Base-by-base conservation (phyloP, 257 asterid species). In the Rhazya stricta region DNA sequence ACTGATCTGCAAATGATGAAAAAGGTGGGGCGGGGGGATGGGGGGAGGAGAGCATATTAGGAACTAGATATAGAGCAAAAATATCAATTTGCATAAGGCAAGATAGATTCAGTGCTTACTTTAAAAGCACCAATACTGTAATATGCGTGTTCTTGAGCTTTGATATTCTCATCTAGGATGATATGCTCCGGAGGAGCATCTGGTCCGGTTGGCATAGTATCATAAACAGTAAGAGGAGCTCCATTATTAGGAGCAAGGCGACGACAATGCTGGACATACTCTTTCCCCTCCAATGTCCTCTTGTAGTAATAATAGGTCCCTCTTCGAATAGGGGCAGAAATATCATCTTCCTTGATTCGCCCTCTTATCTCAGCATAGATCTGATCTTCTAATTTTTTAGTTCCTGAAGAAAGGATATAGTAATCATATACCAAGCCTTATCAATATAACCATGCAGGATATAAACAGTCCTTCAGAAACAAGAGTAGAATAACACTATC, bases 341-440 rank as follows among this genome's bases (percentile, higher is more conserved):
- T 86, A 73, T 92, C 98, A 82, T 90, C 98, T 87, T 94, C 98
- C 84, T 94, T 89, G 75, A 94, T 81, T 43, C 97, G 90, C 56
- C 92, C 87, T 83, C 95, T 82, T 56, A 94, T 90, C 91, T 94
- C 98, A 27, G 85, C 83, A 74, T 79, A 94, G 63, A 94, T 87
- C 78, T 84, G 85, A 73, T 85, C 89, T 86, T 94, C 95, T 79
- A 94, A 82, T 32, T 84, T 87, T 82, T 89, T 94, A 80, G 91
- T 89, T 68, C 87, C 98, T 94, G 71, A 83, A 76, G 75, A 57
- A 61, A 71, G 29, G 73, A 67, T 56, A 69, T 34, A 69, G 50
- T 68, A 77, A 70, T 54, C 41, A 67, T 39, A 34, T 1, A 65
- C 21, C 48, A 36, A 9, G 50, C 30, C 37, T 16, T 65, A 65